phyloP scores from a whole-genome alignment of 345 rosid species.

The Salix dunnii region DNA sequence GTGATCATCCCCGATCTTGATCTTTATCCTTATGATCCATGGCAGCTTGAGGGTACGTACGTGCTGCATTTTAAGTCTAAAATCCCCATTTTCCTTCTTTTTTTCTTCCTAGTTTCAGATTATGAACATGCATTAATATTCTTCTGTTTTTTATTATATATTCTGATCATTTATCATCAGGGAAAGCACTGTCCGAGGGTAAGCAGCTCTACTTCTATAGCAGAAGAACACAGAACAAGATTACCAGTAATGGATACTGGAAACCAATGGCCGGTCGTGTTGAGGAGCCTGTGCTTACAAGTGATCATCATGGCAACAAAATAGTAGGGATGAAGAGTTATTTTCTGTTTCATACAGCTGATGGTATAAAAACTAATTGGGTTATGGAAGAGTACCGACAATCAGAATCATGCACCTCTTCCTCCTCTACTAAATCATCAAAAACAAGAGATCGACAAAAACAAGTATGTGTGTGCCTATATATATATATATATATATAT shows the following conservation, averaged over 20 bases:
- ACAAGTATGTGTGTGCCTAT: slow-evolving; percentile 40
- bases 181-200: slow-evolving; percentile 86
- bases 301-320: slow-evolving; percentile 29
- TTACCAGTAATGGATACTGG: slow-evolving; percentile 75
- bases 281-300: slow-evolving; percentile 56
- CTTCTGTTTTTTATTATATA: no score
- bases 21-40: slow-evolving; percentile 80
- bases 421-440: slow-evolving; percentile 42
- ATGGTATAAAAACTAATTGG: slow-evolving; percentile 67
- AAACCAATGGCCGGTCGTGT: slow-evolving; percentile 43
- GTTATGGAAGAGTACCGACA: slow-evolving; percentile 79
- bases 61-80: no score
- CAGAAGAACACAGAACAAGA: slow-evolving; percentile 56
- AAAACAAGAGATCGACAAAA: slow-evolving; percentile 46
- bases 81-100: background rate
- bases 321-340: slow-evolving; percentile 67
- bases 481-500: background rate
- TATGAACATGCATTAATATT: no score
- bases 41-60: slow-evolving; percentile 79
- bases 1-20: slow-evolving; percentile 96
- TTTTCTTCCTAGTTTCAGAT: background rate
- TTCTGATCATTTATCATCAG: slow-evolving; percentile 22
- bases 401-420: slow-evolving; percentile 33
- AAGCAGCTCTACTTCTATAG: slow-evolving; percentile 87
- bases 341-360: slow-evolving; percentile 53